Percentiles rank a stretch among this genome's conserved stretches.
Evolutionary conservation across 1,139 yeast species (phyloP).

Genomic region (Pichia sp.): DNA sequence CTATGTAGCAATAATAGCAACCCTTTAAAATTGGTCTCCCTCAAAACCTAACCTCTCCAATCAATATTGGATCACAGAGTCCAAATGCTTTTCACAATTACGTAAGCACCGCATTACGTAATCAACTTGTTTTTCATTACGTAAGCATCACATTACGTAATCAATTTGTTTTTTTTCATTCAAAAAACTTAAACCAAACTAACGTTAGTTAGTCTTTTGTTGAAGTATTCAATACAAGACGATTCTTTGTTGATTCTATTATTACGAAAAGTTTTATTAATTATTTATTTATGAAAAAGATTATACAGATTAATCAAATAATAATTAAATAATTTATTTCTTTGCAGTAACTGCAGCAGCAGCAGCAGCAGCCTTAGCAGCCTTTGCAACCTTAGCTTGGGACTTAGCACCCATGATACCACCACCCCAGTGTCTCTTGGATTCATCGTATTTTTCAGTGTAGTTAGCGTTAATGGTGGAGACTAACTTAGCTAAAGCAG

Average conservation of each 20-base stretch:
- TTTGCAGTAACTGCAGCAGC: constrained; percentile 31
- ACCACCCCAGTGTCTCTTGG: constrained; percentile 99
- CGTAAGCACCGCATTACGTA: too few species aligned
- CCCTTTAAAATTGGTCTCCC: not conserved
- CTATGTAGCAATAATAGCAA: not conserved
- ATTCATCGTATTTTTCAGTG: constrained; percentile 85
- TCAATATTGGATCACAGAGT: too few species aligned
- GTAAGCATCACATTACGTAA: too few species aligned
- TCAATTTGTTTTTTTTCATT: too few species aligned
- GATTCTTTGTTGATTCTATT: too few species aligned
- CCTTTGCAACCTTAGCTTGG: constrained; percentile 51
- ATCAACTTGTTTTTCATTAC: too few species aligned
- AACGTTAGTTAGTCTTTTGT: too few species aligned
- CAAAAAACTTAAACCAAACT: too few species aligned
- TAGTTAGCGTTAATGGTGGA: constrained; percentile 92
- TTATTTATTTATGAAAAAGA: not conserved
- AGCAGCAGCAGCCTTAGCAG: not conserved
- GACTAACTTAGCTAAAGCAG: constrained; percentile 85
- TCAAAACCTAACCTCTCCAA: not conserved
- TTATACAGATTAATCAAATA: too few species aligned
- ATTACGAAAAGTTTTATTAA: not conserved
- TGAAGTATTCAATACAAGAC: too few species aligned
- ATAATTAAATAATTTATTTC: constrained; percentile 27
- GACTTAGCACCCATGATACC: constrained; percentile 96
- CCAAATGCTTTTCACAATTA: too few species aligned